Conservation (phyloP, 1,284 basidiomycete genomes). For the Xanthoconium separans region DNA sequence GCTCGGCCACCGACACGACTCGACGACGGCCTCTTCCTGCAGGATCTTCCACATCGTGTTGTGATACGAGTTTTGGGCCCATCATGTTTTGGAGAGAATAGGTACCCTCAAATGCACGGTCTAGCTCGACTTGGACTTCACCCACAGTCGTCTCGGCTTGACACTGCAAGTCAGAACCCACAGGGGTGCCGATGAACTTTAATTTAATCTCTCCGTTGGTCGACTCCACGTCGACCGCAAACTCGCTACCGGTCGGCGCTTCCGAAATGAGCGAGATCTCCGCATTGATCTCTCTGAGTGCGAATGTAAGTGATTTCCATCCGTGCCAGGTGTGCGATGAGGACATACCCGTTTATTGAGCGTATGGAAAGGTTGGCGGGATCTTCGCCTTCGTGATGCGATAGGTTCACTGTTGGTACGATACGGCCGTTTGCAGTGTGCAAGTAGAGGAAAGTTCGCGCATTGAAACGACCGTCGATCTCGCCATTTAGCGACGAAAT, state of each 20-base stretch:
- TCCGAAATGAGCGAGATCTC: constrained; percentile 31
- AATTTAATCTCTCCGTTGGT: constrained; percentile 35
- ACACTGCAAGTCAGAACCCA: constrained; percentile 39
- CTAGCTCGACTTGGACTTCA: constrained; percentile 33
- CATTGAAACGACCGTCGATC: constrained; percentile 44
- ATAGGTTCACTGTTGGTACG: constrained; percentile 34
- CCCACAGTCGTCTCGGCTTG: constrained; percentile 34
- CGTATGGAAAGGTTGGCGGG: constrained; percentile 27
- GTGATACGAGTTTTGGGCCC: constrained; percentile 21
- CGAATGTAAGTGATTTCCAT: constrained; percentile 14
- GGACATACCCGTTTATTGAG: constrained; percentile 41
- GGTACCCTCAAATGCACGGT: constrained; percentile 44
- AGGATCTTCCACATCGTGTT: constrained; percentile 37
- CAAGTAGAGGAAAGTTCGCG: constrained; percentile 36
- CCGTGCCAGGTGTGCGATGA: neutral
- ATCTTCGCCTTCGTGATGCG: constrained; percentile 28
- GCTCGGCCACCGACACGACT: constrained; percentile 9
- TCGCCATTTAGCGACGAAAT: constrained; percentile 36
- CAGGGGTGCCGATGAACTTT: constrained; percentile 36
- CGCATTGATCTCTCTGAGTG: constrained; percentile 31
- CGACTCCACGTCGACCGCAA: constrained; percentile 34
- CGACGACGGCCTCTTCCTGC: constrained; percentile 37
- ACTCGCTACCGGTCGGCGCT: constrained; percentile 30
- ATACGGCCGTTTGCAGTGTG: constrained; percentile 40
- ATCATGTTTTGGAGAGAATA: constrained; percentile 36